A percentile compares a stretch with the other conserved stretches of the same genome.
These are phyloP conservation scores for Pulveroboletus sp. DNA, from an alignment of 1,284 basidiomycete species.

Conservation along the genomic window DNA sequence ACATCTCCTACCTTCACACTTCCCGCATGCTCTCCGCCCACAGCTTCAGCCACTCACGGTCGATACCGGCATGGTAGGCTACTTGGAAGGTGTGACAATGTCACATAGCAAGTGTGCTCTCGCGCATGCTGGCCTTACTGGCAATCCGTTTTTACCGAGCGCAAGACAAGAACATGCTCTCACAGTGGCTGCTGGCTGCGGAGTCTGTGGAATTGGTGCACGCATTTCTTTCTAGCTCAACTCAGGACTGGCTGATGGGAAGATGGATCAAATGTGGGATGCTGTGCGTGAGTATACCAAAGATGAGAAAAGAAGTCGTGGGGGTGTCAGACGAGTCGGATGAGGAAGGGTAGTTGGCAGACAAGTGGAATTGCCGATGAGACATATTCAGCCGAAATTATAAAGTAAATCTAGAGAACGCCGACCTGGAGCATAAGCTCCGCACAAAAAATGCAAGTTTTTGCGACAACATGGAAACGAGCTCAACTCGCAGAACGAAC, in stretches of 20 bases:
- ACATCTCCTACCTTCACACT: constrained; percentile 52
- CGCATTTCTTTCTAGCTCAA: constrained; percentile 44
- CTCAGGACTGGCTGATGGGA: constrained; percentile 68
- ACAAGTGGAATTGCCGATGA: neutral
- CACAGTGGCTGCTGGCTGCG: constrained; percentile 45
- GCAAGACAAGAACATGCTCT: constrained; percentile 66
- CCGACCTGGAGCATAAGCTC: neutral
- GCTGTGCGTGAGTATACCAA: constrained; percentile 54
- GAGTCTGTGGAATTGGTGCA: constrained; percentile 36
- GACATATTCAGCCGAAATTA: too few relatives aligned
- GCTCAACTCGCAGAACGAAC: neutral
- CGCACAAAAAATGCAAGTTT: neutral
- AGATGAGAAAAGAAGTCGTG: constrained; percentile 39
- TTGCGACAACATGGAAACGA: too few relatives aligned
- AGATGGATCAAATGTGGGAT: constrained; percentile 58
- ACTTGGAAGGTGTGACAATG: constrained; percentile 60
- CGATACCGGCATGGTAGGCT: constrained; percentile 44
- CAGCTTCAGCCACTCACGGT: constrained; percentile 40
- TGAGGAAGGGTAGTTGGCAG: constrained; percentile 28
- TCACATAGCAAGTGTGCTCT: constrained; percentile 82
- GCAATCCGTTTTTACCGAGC: constrained; percentile 77
- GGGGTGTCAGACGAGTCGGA: constrained; percentile 34
- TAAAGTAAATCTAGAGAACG: neutral
- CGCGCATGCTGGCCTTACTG: constrained; percentile 84
- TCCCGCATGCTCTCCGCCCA: constrained; percentile 41